phyloP scores from a whole-genome alignment of 768 basidiomycete species.

The Pisolithus sp. region DNA sequence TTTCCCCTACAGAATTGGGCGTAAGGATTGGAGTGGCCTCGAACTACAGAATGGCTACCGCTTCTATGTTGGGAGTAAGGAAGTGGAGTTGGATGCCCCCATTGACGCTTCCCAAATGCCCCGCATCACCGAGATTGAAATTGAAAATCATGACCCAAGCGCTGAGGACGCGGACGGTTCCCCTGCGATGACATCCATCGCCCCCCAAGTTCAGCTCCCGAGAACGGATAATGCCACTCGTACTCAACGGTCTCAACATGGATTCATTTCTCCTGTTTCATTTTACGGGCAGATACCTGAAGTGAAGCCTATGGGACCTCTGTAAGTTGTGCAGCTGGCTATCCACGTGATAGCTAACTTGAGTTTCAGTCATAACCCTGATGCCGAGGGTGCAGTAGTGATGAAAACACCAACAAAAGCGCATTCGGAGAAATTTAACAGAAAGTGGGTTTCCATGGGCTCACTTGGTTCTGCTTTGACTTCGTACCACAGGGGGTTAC shows the following conservation, averaged over 20 bases:
- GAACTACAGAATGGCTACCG: slow-evolving; percentile 35
- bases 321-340: slow-evolving; percentile 36
- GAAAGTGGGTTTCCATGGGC: slow-evolving; percentile 44
- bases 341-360: background rate
- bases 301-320: slow-evolving; percentile 27
- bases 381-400: slow-evolving; percentile 70
- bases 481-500: slow-evolving; percentile 41
- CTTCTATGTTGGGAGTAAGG: slow-evolving; percentile 48
- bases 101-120: slow-evolving; percentile 51
- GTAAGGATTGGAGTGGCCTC: slow-evolving; percentile 54
- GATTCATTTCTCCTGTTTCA: slow-evolving; percentile 48
- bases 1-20: slow-evolving; percentile 46
- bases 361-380: slow-evolving; percentile 63
- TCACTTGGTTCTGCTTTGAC: slow-evolving; percentile 2
- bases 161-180: slow-evolving; percentile 7
- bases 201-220: slow-evolving; percentile 3
- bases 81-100: slow-evolving; percentile 53
- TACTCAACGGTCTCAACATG: slow-evolving; percentile 10
- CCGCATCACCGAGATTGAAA: slow-evolving; percentile 28
- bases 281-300: slow-evolving; percentile 49
- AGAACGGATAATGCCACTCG: slow-evolving; percentile 19
- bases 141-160: slow-evolving; percentile 20
- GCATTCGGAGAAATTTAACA: slow-evolving; percentile 62
- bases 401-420: slow-evolving; percentile 74
- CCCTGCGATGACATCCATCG: background rate